Evolutionary conservation across 352 stramenopile species (phyloP), one percentile per base, ranked within the genome.

Genomic region (Pythium angustatum): DNA sequence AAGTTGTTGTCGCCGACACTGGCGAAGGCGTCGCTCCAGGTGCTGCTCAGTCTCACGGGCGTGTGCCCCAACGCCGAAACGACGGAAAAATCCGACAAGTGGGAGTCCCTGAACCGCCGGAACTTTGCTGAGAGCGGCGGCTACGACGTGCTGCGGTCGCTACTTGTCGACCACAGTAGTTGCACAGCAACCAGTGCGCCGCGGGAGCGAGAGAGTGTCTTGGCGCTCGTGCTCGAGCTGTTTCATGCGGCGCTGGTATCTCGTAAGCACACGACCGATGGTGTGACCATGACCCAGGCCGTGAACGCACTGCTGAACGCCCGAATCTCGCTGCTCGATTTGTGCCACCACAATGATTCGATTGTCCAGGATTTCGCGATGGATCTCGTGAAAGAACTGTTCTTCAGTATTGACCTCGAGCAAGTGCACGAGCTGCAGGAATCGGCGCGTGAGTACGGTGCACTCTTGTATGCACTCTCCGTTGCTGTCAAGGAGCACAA

Each of bases 341-440:
- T 93, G 54, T 91, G 82, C 55, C 86, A 95, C 71, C 72, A 85
- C 24, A 12, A 47, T 6, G 68, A 77, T 45, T 38, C 48, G 1
- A 30, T 64, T 3, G 67, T 95, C n/a, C 80, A 85, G 57, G 62
- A 81, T 28, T 70, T 76, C 27, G 82, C 82, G 9, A 79, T 85
- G 56, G 79, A 90, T 44, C 61, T 95, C 40, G 79, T 95, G 21
- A 83, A 84, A 38, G 86, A 93, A 55, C 62, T 95, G 0, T 95
- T 93, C 58, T 71, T 78, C 17, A 76, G 83, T 38, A 83, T 87
- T 43, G 80, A 91, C 61, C 53, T 92, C 14, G 75, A 90, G 40
- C 83, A 93, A 53, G 81, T 92, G 8, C 83, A 91, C 36, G 77
- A 91, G 19, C 48, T 95, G 10, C 86, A 95, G 62, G 86, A 95